Evolutionary conservation across 108 stramenopile genomes (phyloP).

Genomic region (Cylindrotheca closterium): DNA sequence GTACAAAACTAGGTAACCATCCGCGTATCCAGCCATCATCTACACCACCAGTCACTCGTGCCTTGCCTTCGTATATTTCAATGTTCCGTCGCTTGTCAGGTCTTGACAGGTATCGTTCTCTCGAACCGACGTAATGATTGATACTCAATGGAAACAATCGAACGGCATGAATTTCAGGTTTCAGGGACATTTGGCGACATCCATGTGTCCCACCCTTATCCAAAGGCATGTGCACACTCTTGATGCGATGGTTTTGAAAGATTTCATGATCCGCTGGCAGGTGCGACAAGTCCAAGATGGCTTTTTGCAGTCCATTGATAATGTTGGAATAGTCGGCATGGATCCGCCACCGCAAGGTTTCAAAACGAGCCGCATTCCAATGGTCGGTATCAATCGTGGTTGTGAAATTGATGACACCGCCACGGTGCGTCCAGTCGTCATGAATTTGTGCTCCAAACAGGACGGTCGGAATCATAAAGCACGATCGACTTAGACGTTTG

Average conservation of each 20-base stretch:
- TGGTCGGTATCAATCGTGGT: neutral
- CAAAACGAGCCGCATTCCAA: conserved; percentile 29
- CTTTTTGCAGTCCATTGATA: conserved; percentile 21
- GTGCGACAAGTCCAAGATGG: conserved; percentile 26
- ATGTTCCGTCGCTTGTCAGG: conserved; percentile 29
- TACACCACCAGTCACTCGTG: conserved; percentile 11
- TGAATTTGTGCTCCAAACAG: conserved; percentile 18
- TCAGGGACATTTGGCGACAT: conserved; percentile 22
- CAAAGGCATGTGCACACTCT: conserved; percentile 32
- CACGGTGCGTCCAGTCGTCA: no score
- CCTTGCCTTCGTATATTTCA: conserved; percentile 13
- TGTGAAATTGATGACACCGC: conserved; percentile 2
- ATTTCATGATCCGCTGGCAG: conserved; percentile 24
- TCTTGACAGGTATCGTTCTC: conserved; percentile 34
- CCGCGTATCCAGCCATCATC: conserved; percentile 29
- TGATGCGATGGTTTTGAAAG: conserved; percentile 7
- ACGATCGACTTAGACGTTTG: conserved; percentile 15
- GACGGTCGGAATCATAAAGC: conserved; percentile 29
- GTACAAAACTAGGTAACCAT: conserved; percentile 40
- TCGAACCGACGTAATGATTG: conserved; percentile 42
- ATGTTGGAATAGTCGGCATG: conserved; percentile 26
- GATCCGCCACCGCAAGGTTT: conserved; percentile 40
- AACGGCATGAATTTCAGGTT: conserved; percentile 11
- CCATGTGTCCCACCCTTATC: neutral
- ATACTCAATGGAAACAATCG: conserved; percentile 23